These are phyloP conservation scores for Mayamaea pseudoterrestris DNA, from an alignment of 108 stramenopile genomes.

Conservation along the genomic window DNA sequence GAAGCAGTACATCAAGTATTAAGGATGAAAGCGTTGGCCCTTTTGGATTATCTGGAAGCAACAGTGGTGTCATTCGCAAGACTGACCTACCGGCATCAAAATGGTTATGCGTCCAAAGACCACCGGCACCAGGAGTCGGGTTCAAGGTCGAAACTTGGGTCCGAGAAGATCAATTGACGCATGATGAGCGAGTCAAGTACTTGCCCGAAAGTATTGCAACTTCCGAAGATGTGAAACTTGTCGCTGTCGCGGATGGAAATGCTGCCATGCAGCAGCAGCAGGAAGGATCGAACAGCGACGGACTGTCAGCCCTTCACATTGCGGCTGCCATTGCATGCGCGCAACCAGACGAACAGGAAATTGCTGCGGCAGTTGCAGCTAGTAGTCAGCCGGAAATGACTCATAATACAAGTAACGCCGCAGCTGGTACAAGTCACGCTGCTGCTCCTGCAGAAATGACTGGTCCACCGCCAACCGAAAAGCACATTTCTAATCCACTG, in stretches of 20 bases:
- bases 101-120: slow-evolving; percentile 11
- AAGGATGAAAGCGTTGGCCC: too few species aligned
- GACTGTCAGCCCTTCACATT: too few species aligned
- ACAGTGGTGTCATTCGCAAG: too few species aligned
- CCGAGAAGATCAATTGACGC: slow-evolving; percentile 1
- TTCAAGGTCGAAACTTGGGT: slow-evolving; percentile 15
- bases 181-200: background rate
- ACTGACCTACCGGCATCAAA: slow-evolving; percentile 13
- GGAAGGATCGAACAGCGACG: too few species aligned
- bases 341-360: background rate
- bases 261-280: too few species aligned
- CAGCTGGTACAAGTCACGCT: background rate
- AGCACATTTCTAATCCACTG: too few species aligned
- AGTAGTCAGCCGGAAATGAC: background rate
- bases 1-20: too few species aligned
- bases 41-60: too few species aligned
- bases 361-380: background rate
- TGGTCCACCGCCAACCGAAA: too few species aligned
- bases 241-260: too few species aligned
- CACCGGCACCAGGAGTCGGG: slow-evolving; percentile 11
- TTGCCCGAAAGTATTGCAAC: background rate
- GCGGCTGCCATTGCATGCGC: too few species aligned
- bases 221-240: too few species aligned
- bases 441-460: background rate
- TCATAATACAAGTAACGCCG: background rate